A percentile compares a stretch with the other conserved stretches of the same genome.
These are phyloP conservation scores for Vanrija sp. DNA, from an alignment of 1,284 basidiomycete genomes.

Conservation along the genomic window DNA sequence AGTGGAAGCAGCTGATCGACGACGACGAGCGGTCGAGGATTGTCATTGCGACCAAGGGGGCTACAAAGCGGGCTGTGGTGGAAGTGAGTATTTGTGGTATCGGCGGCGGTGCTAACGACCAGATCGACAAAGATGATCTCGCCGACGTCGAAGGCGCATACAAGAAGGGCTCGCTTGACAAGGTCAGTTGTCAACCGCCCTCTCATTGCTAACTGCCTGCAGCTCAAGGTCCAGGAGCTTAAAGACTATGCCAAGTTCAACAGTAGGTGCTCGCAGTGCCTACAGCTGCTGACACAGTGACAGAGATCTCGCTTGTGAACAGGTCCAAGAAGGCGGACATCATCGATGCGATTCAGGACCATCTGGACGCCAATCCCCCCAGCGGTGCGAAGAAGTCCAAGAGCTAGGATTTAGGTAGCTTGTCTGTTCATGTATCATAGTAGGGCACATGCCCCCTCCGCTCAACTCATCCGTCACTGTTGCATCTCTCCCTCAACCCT, in stretches of 20 bases:
- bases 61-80: conserved; percentile 21
- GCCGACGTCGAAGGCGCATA: conserved; percentile 65
- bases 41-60: conserved; percentile 30
- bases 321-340: conserved; percentile 42
- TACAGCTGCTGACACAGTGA: not conserved
- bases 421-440: too few species aligned
- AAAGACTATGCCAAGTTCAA: conserved; percentile 54
- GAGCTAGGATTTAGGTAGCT: too few species aligned
- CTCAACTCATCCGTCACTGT: not conserved
- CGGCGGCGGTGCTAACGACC: conserved; percentile 36
- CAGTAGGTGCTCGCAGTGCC: conserved; percentile 18
- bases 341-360: conserved; percentile 25
- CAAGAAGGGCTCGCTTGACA: conserved; percentile 58
- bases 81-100: conserved; percentile 4
- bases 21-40: conserved; percentile 58
- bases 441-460: not conserved
- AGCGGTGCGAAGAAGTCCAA: conserved; percentile 23
- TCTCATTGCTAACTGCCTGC: conserved; percentile 9
- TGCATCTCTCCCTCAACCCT: too few species aligned
- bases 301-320: conserved; percentile 33
- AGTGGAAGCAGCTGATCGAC: conserved; percentile 68
- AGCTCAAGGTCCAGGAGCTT: conserved; percentile 73
- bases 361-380: conserved; percentile 20
- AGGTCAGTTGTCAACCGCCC: conserved; percentile 56
- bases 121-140: conserved; percentile 64